Percentiles rank a stretch among this genome's conserved stretches.
Conservation (phyloP, 73 alveolate species). For the Tetrahymena borealis region DNA sequence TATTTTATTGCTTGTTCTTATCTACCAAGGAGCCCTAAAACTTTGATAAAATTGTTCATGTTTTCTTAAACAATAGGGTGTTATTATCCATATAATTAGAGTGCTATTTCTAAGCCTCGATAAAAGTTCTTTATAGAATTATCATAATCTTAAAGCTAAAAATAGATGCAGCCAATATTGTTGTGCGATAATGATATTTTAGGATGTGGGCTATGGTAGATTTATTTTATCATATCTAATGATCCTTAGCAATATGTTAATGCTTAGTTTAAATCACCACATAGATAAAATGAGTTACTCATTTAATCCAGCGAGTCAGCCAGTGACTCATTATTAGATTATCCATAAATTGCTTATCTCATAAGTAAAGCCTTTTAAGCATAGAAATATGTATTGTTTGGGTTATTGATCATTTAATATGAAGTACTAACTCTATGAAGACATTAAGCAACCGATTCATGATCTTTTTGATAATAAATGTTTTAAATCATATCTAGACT, state of each 20-base stretch:
- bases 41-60: background rate
- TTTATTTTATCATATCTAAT: background rate
- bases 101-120: background rate
- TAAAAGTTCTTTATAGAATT: background rate
- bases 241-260: background rate
- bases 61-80: background rate
- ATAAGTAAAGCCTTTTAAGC: background rate
- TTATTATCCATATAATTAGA: background rate
- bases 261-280: background rate
- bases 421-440: background rate
- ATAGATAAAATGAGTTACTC: background rate
- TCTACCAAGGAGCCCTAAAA: background rate
- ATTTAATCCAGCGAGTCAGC: background rate
- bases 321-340: background rate
- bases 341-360: background rate
- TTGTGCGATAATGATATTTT: background rate
- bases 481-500: background rate
- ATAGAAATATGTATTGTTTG: background rate
- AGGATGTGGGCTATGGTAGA: background rate
- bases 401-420: background rate
- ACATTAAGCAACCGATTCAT: background rate
- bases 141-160: background rate
- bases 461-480: background rate
- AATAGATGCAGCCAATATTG: background rate
- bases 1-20: background rate